A percentile compares a stretch with the other conserved stretches of the same genome.
phyloP scores from a whole-genome alignment of 305 asterid species.

The Plantago lanceolata region DNA sequence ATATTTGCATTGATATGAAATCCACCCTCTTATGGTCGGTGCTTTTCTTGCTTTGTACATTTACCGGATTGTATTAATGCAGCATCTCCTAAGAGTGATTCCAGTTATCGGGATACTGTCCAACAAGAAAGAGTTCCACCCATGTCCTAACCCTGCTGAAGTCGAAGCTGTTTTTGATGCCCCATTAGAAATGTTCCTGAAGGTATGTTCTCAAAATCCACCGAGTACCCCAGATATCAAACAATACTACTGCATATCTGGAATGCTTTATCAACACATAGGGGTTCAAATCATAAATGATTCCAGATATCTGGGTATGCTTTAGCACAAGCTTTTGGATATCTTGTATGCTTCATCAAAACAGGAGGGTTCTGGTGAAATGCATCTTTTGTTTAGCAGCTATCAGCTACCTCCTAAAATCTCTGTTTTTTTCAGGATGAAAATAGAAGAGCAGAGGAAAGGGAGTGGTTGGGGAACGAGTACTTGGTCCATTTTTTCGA shows the following conservation, averaged over 20 bases:
- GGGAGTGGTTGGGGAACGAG: constrained; percentile 76
- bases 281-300: too few species aligned
- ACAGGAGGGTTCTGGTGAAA: neutral
- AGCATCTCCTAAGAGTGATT: constrained; percentile 89
- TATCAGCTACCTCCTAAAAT: constrained; percentile 12
- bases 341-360: too few species aligned
- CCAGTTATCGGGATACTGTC: constrained; percentile 89
- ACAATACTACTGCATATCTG: too few species aligned
- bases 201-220: constrained; percentile 36
- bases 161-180: constrained; percentile 86
- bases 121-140: constrained; percentile 54
- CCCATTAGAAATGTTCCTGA: constrained; percentile 96
- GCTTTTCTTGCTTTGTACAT: constrained; percentile 9
- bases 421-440: constrained; percentile 51
- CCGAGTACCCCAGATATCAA: too few species aligned
- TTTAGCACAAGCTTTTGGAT: too few species aligned
- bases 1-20: constrained; percentile 2
- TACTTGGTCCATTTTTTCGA: constrained; percentile 71
- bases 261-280: neutral
- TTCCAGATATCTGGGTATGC: too few species aligned
- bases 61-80: constrained; percentile 30
- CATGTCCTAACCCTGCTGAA: constrained; percentile 68
- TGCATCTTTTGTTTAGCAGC: neutral
- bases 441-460: constrained; percentile 63
- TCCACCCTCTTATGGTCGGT: constrained; percentile 2